Percentiles rank a stretch among this genome's conserved stretches.
Evolutionary conservation across 768 basidiomycete genomes (phyloP).

Genomic region (Epithele typhae): DNA sequence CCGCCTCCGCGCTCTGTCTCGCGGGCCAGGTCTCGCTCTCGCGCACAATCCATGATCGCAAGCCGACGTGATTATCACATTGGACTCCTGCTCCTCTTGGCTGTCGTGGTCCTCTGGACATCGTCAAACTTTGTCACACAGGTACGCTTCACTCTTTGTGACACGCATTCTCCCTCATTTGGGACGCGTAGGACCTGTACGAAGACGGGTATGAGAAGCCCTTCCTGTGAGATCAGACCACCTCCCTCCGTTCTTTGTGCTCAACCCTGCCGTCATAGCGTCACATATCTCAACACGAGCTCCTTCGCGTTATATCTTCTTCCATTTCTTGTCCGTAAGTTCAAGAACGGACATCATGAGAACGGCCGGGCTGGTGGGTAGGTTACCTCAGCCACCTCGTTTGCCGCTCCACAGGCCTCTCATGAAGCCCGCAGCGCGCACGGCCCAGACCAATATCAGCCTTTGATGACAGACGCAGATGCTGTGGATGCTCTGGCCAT

Average conservation of each 20-base stretch:
- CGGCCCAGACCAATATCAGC: slow-evolving; percentile 24
- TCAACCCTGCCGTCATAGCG: slow-evolving; percentile 35
- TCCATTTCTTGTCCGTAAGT: slow-evolving; percentile 45
- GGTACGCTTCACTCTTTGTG: slow-evolving; percentile 32
- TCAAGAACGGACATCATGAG: slow-evolving; percentile 14
- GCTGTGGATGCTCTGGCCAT: slow-evolving; percentile 11
- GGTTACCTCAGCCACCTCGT: slow-evolving; percentile 5
- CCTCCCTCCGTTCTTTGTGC: background rate
- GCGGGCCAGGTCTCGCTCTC: slow-evolving; percentile 11
- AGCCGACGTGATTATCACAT: slow-evolving; percentile 38
- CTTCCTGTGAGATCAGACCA: slow-evolving; percentile 60
- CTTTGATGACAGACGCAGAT: slow-evolving; percentile 22
- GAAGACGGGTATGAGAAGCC: slow-evolving; percentile 82
- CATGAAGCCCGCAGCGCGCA: slow-evolving; percentile 11
- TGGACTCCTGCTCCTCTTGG: slow-evolving; percentile 65
- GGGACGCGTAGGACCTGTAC: slow-evolving; percentile 36
- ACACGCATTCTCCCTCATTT: background rate
- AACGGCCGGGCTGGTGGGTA: slow-evolving; percentile 10
- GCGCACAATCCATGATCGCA: slow-evolving; percentile 2
- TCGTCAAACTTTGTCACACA: slow-evolving; percentile 84
- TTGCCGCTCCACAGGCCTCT: background rate
- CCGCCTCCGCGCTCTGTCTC: slow-evolving; percentile 5
- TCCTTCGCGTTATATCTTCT: slow-evolving; percentile 83
- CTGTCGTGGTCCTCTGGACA: slow-evolving; percentile 88
- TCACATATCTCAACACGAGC: slow-evolving; percentile 90